These are phyloP conservation scores for Kwoniella europaea DNA, from an alignment of 768 basidiomycete species.

Conservation along the genomic window DNA sequence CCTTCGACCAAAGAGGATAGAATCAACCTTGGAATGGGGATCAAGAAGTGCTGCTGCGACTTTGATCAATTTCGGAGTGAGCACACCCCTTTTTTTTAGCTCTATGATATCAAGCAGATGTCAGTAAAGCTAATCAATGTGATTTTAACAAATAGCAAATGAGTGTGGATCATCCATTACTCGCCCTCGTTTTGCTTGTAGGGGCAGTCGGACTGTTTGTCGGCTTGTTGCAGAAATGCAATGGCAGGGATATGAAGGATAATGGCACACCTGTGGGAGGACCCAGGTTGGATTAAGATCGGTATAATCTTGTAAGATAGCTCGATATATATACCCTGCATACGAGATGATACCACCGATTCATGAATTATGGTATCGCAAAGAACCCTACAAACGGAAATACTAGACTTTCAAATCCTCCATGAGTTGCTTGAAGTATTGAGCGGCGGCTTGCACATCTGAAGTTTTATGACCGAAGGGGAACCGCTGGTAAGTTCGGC, in stretches of 20 bases:
- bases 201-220: constrained; percentile 42
- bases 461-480: no score
- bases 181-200: constrained; percentile 39
- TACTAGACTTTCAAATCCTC: no score
- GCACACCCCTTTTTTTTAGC: constrained; percentile 3
- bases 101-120: not conserved
- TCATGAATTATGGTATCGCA: no score
- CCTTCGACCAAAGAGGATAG: constrained; percentile 47
- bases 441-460: no score
- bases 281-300: constrained; percentile 14
- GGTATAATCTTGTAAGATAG: constrained; percentile 13
- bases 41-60: constrained; percentile 51
- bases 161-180: constrained; percentile 42
- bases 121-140: not conserved
- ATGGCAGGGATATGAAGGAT: constrained; percentile 31
- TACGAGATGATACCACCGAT: constrained; percentile 13
- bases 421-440: no score
- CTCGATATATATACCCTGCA: constrained; percentile 20
- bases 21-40: constrained; percentile 55
- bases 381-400: no score
- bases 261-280: not conserved
- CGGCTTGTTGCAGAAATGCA: constrained; percentile 35
- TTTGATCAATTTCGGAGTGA: constrained; percentile 44
- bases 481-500: no score
- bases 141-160: constrained; percentile 32